Percentiles rank a stretch among this genome's conserved stretches.
These are phyloP conservation scores for Sporothrix globosa DNA, from an alignment of 2,329 filamentous ascomycete species.

Conservation along the genomic window DNA sequence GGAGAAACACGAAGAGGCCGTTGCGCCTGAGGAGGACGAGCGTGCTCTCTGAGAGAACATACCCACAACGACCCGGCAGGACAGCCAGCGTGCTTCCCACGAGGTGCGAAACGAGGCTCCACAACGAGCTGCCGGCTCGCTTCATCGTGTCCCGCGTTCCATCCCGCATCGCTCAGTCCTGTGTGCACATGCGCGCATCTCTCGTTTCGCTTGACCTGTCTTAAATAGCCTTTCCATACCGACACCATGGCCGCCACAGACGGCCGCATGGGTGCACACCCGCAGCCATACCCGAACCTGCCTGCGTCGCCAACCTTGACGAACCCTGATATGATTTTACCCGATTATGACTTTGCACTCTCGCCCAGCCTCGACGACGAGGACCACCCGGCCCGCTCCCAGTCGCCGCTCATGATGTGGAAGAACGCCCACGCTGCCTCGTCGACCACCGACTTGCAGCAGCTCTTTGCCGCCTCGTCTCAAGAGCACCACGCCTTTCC, in stretches of 20 bases:
- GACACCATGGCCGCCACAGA: constrained; percentile 36
- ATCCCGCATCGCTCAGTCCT: constrained; percentile 11
- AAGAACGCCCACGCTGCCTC: constrained; percentile 49
- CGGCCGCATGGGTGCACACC: constrained; percentile 39
- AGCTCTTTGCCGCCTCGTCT: constrained; percentile 50
- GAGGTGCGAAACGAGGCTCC: background rate
- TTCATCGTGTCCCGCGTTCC: constrained; percentile 8
- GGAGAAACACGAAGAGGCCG: constrained; percentile 2
- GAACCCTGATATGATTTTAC: constrained; percentile 93
- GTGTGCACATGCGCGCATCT: background rate
- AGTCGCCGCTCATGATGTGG: constrained; percentile 58
- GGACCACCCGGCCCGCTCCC: constrained; percentile 47
- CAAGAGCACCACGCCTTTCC: constrained; percentile 46
- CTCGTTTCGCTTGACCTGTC: background rate
- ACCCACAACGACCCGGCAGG: background rate
- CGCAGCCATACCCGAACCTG: constrained; percentile 50
- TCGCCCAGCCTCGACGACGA: constrained; percentile 55
- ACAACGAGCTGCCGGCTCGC: constrained; percentile 17
- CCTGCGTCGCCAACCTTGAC: constrained; percentile 84
- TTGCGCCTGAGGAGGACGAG: constrained; percentile 13
- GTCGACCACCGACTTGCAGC: constrained; percentile 44
- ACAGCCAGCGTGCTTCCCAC: background rate
- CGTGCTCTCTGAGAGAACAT: background rate
- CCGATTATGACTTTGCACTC: constrained; percentile 66
- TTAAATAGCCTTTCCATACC: background rate